Evolutionary conservation across 164 flowering plant species (phyloP).

Genomic region (Pachysandra terminalis): DNA sequence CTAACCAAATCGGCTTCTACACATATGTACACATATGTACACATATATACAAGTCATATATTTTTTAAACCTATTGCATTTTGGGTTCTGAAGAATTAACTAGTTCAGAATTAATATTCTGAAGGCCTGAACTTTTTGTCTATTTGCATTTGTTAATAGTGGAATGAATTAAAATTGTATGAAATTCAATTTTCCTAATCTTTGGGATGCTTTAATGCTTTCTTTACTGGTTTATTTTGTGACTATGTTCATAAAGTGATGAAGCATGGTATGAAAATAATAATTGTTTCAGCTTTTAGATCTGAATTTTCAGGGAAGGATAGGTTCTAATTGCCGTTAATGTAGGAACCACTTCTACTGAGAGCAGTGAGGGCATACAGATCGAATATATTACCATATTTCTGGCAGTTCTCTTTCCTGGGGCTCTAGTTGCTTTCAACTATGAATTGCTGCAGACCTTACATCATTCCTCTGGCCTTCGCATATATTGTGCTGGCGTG

Average conservation of each 20-base stretch:
- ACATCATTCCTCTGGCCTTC: slow-evolving; percentile 52
- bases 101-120: no score
- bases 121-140: no score
- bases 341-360: slow-evolving; percentile 33
- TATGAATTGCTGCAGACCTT: slow-evolving; percentile 49
- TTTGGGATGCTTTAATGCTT: not conserved
- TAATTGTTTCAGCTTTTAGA: not conserved
- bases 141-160: no score
- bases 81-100: no score
- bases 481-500: slow-evolving; percentile 89
- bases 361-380: slow-evolving; percentile 82
- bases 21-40: no score
- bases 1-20: no score
- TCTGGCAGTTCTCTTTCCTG: slow-evolving; percentile 73
- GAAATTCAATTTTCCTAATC: not conserved
- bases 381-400: slow-evolving; percentile 81
- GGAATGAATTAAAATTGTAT: no score
- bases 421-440: slow-evolving; percentile 85
- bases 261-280: not conserved
- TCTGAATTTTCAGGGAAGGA: slow-evolving; percentile 15
- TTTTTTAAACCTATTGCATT: no score
- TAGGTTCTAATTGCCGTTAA: slow-evolving; percentile 33
- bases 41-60: no score
- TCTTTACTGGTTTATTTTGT: not conserved
- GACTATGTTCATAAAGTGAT: not conserved